A percentile compares a stretch with the other conserved stretches of the same genome.
Conservation (phyloP, 495 filamentous ascomycete genomes). For the Chaetomium cochliodes region DNA sequence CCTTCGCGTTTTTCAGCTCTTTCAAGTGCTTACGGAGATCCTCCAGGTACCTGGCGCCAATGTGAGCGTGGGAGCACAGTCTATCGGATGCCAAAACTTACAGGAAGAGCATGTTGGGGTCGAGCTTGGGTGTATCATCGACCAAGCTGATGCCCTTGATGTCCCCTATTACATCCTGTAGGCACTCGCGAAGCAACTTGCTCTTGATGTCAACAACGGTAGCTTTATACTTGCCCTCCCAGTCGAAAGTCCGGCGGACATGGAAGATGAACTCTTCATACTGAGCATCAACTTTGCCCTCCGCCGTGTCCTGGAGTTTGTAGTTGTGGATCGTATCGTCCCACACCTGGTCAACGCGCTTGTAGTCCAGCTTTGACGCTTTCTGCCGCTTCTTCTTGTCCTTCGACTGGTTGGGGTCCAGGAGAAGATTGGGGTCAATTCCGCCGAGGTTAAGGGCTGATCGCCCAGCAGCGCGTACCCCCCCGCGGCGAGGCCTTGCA, state of each 20-base stretch:
- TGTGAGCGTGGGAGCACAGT: slow-evolving; percentile 11
- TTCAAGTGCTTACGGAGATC: slow-evolving; percentile 67
- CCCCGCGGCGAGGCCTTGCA: slow-evolving; percentile 8
- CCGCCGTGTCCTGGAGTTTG: slow-evolving; percentile 76
- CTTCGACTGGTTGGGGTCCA: slow-evolving; percentile 46
- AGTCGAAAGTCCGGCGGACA: slow-evolving; percentile 80
- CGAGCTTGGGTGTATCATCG: slow-evolving; percentile 72
- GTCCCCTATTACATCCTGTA: slow-evolving; percentile 74
- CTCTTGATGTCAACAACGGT: slow-evolving; percentile 86
- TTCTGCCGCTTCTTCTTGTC: slow-evolving; percentile 52
- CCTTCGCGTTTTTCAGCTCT: slow-evolving; percentile 58
- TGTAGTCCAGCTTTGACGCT: slow-evolving; percentile 69
- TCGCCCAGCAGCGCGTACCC: slow-evolving; percentile 17
- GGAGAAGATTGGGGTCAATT: slow-evolving; percentile 26
- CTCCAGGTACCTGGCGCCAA: slow-evolving; percentile 59
- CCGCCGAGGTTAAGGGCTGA: slow-evolving; percentile 14
- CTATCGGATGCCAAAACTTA: slow-evolving; percentile 24
- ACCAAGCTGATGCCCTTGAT: slow-evolving; percentile 80
- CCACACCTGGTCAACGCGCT: slow-evolving; percentile 84
- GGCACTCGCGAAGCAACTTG: slow-evolving; percentile 67
- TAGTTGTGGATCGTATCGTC: slow-evolving; percentile 78
- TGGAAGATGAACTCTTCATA: slow-evolving; percentile 87
- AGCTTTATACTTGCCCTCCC: slow-evolving; percentile 79
- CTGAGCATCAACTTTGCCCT: slow-evolving; percentile 67
- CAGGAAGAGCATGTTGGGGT: slow-evolving; percentile 87